Evolutionary conservation across 1,284 basidiomycete species (phyloP).

Genomic region (Cutaneotrichosporon sp.): DNA sequence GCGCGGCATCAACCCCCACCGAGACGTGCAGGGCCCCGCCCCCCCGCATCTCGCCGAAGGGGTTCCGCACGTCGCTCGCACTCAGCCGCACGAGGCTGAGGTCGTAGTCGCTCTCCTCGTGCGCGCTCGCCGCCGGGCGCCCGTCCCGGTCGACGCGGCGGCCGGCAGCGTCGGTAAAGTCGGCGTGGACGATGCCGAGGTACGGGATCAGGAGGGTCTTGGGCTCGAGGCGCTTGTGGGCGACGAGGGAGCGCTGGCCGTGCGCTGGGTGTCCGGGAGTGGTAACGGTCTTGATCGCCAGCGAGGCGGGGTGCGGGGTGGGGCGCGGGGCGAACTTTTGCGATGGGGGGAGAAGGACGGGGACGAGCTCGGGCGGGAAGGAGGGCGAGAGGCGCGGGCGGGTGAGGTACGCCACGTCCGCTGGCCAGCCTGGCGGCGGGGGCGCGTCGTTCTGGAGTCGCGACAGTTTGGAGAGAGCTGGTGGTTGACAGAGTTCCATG

Average conservation of each 20-base stretch:
- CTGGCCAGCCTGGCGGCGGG: slow-evolving; percentile 50
- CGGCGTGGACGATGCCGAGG: slow-evolving; percentile 66
- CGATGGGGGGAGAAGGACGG: slow-evolving; percentile 23
- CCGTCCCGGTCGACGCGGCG: not conserved
- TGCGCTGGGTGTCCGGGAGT: slow-evolving; percentile 66
- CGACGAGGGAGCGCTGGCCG: slow-evolving; percentile 81
- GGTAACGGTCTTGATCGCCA: slow-evolving; percentile 47
- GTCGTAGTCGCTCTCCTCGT: slow-evolving; percentile 68
- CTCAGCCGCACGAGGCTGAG: slow-evolving; percentile 67
- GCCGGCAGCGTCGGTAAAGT: slow-evolving; percentile 53
- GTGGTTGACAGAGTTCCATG: no score
- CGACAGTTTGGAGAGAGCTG: not conserved
- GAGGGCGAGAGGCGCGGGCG: slow-evolving; percentile 42
- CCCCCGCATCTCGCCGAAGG: slow-evolving; percentile 19
- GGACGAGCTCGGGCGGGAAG: slow-evolving; percentile 39
- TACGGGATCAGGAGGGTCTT: slow-evolving; percentile 76
- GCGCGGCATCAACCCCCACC: slow-evolving; percentile 66
- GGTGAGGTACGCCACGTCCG: slow-evolving; percentile 41
- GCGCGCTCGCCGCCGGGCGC: slow-evolving; percentile 21
- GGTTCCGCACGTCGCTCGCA: slow-evolving; percentile 34
- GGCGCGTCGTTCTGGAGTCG: slow-evolving; percentile 28
- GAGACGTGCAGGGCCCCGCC: slow-evolving; percentile 31
- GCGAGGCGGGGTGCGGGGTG: not conserved
- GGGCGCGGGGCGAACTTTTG: not conserved
- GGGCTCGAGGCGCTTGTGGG: slow-evolving; percentile 66